Base-by-base conservation (phyloP, 345 rosid genomes). In the Brassica carinata region DNA sequence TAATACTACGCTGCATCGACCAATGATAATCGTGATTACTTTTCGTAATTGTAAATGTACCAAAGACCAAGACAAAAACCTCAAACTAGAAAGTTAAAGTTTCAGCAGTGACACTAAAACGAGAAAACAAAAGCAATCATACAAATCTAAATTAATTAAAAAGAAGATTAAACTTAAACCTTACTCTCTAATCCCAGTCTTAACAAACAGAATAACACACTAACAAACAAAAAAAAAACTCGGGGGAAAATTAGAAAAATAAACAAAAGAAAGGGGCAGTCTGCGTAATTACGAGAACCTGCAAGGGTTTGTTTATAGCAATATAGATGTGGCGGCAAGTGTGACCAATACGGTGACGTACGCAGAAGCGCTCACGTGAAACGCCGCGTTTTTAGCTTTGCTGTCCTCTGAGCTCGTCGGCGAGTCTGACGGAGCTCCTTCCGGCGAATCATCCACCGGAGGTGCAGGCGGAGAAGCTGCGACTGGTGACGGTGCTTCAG, bases 401-500 rank as follows among this genome's bases (percentile, higher is more conserved):
- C 91, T 93, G 9, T 88, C 68, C 77, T 80, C 92, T 5, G 91
- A 85, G 5, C 74, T 76, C 9, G 61, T 73, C 2, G 98, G 97
- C 0, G 89, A 81, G 7, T 77, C 94, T 1, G 89, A 86, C 3
- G 97, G 94, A 5, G 98, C 74, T 53, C 88, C 87, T 2, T 10
- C 91, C 58, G 58, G 58, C 45, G 98, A 80, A 5, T 81, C 74
- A 2, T 84, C 90, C 1, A 1, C 8, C 0, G 94, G 96, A 18
- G 96, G 99, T 1, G 97, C 94, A 0, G 98, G 99, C 5, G 98
- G 98, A 10, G 98, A 95, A 2, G 97, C 91, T 0, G 85, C 88
- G 3, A 69, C 58, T 0, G 97, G 97, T 3, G 97, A 85, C 6
- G 98, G 97, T 0, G 87, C 92, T 53, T 89, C 89, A 0, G 68